Evolutionary conservation across 306 rosid genomes (phyloP).

Genomic region (Prunus armeniaca): DNA sequence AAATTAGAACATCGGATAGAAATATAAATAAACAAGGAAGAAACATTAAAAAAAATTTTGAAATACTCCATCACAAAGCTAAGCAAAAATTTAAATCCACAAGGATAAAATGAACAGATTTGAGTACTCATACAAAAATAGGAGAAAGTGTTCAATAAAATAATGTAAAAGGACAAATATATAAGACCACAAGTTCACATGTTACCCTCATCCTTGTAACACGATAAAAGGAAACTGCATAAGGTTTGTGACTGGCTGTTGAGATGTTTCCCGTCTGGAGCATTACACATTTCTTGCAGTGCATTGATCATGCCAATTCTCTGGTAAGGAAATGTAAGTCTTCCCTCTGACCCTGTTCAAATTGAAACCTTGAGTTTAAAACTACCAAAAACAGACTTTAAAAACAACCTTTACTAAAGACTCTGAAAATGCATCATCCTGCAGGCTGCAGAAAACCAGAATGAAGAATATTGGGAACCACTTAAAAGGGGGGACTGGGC

Average conservation of each 20-base stretch:
- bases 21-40: slow-evolving; percentile 16
- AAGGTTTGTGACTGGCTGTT: slow-evolving; percentile 47
- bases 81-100: neutral
- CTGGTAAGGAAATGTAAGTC: slow-evolving; percentile 93
- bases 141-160: neutral
- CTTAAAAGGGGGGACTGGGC: neutral
- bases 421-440: slow-evolving; percentile 6
- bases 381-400: slow-evolving; percentile 23
- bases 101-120: neutral
- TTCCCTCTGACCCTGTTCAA: slow-evolving; percentile 85
- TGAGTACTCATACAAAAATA: neutral
- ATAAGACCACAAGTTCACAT: slow-evolving; percentile 7
- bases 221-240: slow-evolving; percentile 73
- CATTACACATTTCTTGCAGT: slow-evolving; percentile 69
- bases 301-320: slow-evolving; percentile 84
- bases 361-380: slow-evolving; percentile 13
- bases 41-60: neutral
- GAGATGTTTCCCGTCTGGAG: slow-evolving; percentile 79
- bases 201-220: slow-evolving; percentile 82
- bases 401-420: slow-evolving; percentile 11
- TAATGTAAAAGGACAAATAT: neutral
- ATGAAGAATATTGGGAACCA: slow-evolving; percentile 6
- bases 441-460: slow-evolving; percentile 6
- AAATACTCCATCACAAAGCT: neutral
- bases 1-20: slow-evolving; percentile 22